Conservation (phyloP, 768 basidiomycete species). For the Russula olivacea region DNA sequence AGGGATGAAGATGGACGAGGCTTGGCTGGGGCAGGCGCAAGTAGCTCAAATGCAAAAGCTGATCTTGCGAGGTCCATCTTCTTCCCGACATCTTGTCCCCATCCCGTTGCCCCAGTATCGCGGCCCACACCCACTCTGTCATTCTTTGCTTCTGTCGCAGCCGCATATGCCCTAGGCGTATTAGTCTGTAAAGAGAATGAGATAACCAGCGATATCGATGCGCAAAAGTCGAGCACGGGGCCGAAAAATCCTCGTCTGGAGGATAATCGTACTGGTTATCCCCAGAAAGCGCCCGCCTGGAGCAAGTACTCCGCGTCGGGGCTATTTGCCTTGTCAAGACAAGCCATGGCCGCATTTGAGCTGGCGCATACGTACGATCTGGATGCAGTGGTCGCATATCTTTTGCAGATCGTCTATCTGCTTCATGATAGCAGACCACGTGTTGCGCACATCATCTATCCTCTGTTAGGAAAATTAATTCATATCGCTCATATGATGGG, state of each 20-base stretch:
- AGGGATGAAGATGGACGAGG: slow-evolving; percentile 30
- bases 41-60: slow-evolving; percentile 13
- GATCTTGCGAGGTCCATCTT: slow-evolving; percentile 24
- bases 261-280: slow-evolving; percentile 10
- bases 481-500: slow-evolving; percentile 61
- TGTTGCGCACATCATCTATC: slow-evolving; percentile 38
- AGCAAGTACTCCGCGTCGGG: slow-evolving; percentile 29
- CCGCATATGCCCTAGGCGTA: slow-evolving; percentile 24
- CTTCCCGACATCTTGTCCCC: slow-evolving; percentile 11
- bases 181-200: slow-evolving; percentile 24
- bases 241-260: slow-evolving; percentile 23
- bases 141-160: slow-evolving; percentile 24
- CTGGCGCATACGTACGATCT: slow-evolving; percentile 41
- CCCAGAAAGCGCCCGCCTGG: slow-evolving; percentile 9
- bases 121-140: slow-evolving; percentile 22
- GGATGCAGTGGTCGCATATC: slow-evolving; percentile 54
- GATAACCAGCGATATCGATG: slow-evolving; percentile 8
- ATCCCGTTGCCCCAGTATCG: not conserved
- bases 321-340: slow-evolving; percentile 45
- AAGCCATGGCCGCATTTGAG: slow-evolving; percentile 43
- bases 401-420: slow-evolving; percentile 50
- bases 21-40: slow-evolving; percentile 1
- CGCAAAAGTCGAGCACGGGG: slow-evolving; percentile 5
- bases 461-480: slow-evolving; percentile 60
- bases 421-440: slow-evolving; percentile 47